Evolutionary conservation across 495 filamentous ascomycete species (phyloP), one percentile per base, ranked within the genome.

Genomic region (Penicillium chermesinum): DNA sequence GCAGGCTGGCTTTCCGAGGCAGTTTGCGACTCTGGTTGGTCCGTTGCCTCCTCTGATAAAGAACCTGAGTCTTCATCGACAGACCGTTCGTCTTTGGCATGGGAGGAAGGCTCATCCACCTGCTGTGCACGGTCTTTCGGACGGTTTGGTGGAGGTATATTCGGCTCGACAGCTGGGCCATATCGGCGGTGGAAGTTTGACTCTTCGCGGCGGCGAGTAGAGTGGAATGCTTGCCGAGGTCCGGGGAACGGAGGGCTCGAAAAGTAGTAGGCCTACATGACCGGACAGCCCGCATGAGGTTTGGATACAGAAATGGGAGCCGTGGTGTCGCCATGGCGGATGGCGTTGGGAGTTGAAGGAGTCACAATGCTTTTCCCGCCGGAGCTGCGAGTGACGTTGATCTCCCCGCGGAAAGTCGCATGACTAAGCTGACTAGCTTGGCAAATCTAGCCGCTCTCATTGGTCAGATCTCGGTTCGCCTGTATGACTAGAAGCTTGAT

Each of bases 291-390:
- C 69, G 70, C 47, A 82, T 84, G 38, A 87, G 66, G 52, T 85
- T 80, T 30, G 86, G 85, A 55, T 89, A 90, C 13, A 90, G 75
- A 56, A 90, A 89, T 2, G 80, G 81, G 25, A 91, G 73, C 55
- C 87, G 74, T 40, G 72, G 72, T 8, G 79, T 72, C 41, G 84
- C 79, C 87, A 91, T 91, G 46, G 41, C 50, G 44, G 43, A 51
- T 52, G 62, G 50, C 42, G 25, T 10, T 10, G 25, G 37, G 20
- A 44, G 33, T 35, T 41, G 43, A 33, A 46, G 49, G 42, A 48
- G 35, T 37, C 41, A 15, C 39, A 25, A 46, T 48, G 15, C 48
- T 41, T 57, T 58, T 58, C 49, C 55, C 55, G 55, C 37, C 49
- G 58, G 49, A 56, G 19, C 52, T 16, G 18, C 35, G 10, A 50